Conservation (phyloP, 2,329 filamentous ascomycete genomes). For the Claviceps quebecensis region DNA sequence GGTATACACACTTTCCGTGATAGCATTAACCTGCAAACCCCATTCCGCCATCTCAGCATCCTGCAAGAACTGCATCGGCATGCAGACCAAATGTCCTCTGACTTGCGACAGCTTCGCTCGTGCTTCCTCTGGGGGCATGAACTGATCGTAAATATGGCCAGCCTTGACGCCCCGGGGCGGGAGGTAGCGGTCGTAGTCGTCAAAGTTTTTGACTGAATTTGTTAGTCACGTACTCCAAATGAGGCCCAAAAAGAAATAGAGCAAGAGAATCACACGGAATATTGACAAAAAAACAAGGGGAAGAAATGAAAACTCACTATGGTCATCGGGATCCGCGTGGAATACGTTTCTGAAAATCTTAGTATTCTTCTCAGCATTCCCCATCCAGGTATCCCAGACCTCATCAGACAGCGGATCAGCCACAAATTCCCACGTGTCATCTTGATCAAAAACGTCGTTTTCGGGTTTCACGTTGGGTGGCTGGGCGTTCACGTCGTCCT, state of each 20-base stretch:
- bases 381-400: conserved; percentile 56
- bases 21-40: conserved; percentile 71
- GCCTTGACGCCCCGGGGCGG: conserved; percentile 58
- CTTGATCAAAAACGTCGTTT: conserved; percentile 47
- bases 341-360: conserved; percentile 65
- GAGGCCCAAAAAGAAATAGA: no score
- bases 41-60: conserved; percentile 82
- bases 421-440: conserved; percentile 50
- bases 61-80: conserved; percentile 77
- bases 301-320: conserved; percentile 33
- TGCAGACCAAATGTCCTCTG: conserved; percentile 84
- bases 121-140: conserved; percentile 58
- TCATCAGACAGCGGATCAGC: conserved; percentile 56
- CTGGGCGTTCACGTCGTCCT: conserved; percentile 56
- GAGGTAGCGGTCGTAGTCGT: conserved; percentile 74
- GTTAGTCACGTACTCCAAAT: not conserved
- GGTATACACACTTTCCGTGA: conserved; percentile 78
- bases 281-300: no score
- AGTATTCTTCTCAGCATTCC: conserved; percentile 56
- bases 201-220: conserved; percentile 60
- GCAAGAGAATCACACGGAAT: no score
- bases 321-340: conserved; percentile 78
- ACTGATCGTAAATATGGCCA: conserved; percentile 76
- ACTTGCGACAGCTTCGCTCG: conserved; percentile 64
- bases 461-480: conserved; percentile 53